Percentiles rank a stretch among this genome's conserved stretches.
Conservation (phyloP, 2,329 filamentous ascomycete species). For the Monosporascus sp. region DNA sequence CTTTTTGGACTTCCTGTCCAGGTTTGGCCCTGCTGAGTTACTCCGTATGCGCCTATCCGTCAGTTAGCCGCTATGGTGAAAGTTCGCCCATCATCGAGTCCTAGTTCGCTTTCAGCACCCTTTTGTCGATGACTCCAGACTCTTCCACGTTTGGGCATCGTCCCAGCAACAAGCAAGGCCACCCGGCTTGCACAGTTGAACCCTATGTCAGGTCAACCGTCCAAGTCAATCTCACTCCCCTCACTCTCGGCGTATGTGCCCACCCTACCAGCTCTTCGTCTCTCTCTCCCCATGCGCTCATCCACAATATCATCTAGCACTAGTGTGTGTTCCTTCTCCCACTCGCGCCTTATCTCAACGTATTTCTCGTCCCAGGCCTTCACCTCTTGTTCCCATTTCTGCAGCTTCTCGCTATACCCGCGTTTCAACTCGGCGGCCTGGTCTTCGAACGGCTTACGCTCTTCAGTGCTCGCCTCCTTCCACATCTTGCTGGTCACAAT, state of each 20-base stretch:
- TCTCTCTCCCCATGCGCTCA: too few relatives aligned
- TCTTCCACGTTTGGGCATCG: too few relatives aligned
- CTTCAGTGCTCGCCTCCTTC: conserved; percentile 67
- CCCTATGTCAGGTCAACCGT: too few relatives aligned
- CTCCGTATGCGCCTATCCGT: too few relatives aligned
- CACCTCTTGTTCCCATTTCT: conserved; percentile 54
- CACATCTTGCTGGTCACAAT: conserved; percentile 85
- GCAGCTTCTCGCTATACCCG: conserved; percentile 52
- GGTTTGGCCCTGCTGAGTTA: too few relatives aligned
- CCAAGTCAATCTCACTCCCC: conserved; percentile 18
- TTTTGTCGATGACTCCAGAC: too few relatives aligned
- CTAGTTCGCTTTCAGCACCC: too few relatives aligned
- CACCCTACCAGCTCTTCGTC: conserved; percentile 1
- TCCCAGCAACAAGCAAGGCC: too few relatives aligned
- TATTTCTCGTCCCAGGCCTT: conserved; percentile 69
- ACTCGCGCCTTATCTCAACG: conserved; percentile 44
- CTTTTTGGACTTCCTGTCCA: too few relatives aligned
- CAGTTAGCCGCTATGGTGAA: too few relatives aligned
- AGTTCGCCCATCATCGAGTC: too few relatives aligned
- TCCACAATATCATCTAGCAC: conserved; percentile 18
- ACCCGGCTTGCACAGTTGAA: conserved; percentile 5
- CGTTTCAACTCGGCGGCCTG: conserved; percentile 66
- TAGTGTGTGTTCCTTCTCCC: conserved; percentile 47
- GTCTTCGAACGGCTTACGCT: conserved; percentile 72
- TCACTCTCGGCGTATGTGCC: conserved; percentile 14